phyloP scores from a whole-genome alignment of 345 rosid species.

The Hibiscus mutabilis region DNA sequence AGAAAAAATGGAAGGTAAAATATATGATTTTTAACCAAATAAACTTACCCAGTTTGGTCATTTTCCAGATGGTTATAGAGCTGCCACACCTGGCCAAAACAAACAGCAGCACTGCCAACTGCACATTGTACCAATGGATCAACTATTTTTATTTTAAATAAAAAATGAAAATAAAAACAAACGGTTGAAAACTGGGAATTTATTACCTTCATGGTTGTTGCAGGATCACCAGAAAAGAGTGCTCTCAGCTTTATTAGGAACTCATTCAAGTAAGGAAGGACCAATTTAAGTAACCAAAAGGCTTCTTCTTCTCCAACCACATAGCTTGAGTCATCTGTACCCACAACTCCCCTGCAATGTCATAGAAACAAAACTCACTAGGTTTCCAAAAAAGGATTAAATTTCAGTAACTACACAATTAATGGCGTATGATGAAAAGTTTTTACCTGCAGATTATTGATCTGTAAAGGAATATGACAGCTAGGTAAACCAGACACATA shows the following conservation, averaged over 20 bases:
- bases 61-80: conserved; percentile 83
- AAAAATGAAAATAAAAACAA: background rate
- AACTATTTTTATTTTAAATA: background rate
- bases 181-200: background rate
- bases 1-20: background rate
- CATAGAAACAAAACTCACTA: background rate
- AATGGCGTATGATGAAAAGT: background rate
- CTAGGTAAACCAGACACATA: conserved; percentile 70
- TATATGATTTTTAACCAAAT: background rate
- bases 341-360: conserved; percentile 40
- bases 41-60: conserved; percentile 69
- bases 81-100: conserved; percentile 73
- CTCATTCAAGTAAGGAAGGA: conserved; percentile 81
- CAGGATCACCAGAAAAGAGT: conserved; percentile 86
- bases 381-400: background rate
- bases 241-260: conserved; percentile 56
- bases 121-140: conserved; percentile 30
- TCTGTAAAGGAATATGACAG: conserved; percentile 58
- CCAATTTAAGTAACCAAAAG: conserved; percentile 49
- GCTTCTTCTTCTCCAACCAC: conserved; percentile 81
- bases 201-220: conserved; percentile 84
- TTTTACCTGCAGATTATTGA: conserved; percentile 61
- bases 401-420: background rate
- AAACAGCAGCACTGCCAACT: conserved; percentile 84
- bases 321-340: conserved; percentile 33